phyloP scores from a whole-genome alignment of 2,329 filamentous ascomycete species.

The Beauveria caledonica region DNA sequence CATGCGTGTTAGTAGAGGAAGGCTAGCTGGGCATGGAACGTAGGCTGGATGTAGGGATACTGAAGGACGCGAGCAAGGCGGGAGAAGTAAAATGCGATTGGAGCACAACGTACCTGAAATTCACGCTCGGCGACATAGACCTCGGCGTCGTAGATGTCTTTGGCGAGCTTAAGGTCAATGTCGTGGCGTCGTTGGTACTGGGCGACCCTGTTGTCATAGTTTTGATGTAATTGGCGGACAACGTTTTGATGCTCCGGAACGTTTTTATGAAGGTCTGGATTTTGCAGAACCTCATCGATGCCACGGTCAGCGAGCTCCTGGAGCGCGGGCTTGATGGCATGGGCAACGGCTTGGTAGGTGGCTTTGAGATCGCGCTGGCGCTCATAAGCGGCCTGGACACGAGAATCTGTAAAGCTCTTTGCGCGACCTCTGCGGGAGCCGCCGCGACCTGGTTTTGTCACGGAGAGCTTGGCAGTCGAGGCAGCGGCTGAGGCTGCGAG shows the following conservation, averaged over 20 bases:
- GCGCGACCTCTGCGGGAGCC: slow-evolving; percentile 40
- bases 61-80: neutral
- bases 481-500: slow-evolving; percentile 22
- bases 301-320: slow-evolving; percentile 56
- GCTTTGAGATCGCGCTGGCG: slow-evolving; percentile 60
- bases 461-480: slow-evolving; percentile 25
- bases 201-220: slow-evolving; percentile 23
- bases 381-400: slow-evolving; percentile 50
- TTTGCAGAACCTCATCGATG: slow-evolving; percentile 47
- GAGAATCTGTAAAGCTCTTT: slow-evolving; percentile 47
- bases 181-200: slow-evolving; percentile 26
- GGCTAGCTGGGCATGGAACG: neutral
- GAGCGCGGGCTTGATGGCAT: slow-evolving; percentile 54
- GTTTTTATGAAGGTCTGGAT: slow-evolving; percentile 44
- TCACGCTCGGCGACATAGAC: slow-evolving; percentile 27
- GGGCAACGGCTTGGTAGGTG: slow-evolving; percentile 53
- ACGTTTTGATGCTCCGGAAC: slow-evolving; percentile 45
- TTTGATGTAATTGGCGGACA: slow-evolving; percentile 37
- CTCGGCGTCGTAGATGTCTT: slow-evolving; percentile 28
- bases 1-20: slow-evolving; percentile 6
- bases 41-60: slow-evolving; percentile 1
- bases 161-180: slow-evolving; percentile 28
- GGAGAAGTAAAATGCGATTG: neutral
- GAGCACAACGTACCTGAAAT: slow-evolving; percentile 29
- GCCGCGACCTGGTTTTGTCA: slow-evolving; percentile 29